Evolutionary conservation across 305 asterid genomes (phyloP).

Genomic region (Coffea humblotiana): DNA sequence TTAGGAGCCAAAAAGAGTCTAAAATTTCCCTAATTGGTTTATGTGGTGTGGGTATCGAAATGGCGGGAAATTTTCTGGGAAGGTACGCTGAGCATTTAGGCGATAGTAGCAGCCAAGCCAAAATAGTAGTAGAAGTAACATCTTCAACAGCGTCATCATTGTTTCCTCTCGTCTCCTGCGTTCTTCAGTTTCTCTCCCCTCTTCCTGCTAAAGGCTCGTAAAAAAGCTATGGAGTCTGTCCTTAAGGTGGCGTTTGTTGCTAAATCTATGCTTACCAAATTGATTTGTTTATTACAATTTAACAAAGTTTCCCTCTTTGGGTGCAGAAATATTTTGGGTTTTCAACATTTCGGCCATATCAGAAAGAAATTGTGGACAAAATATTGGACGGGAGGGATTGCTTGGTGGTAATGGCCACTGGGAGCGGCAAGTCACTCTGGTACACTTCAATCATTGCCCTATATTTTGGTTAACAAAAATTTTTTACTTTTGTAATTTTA

Average conservation of each 20-base stretch:
- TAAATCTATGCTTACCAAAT: background rate
- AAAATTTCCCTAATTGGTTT: background rate
- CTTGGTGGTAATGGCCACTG: constrained; percentile 92
- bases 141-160: background rate
- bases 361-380: constrained; percentile 68
- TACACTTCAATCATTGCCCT: constrained; percentile 25
- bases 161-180: no score
- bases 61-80: constrained; percentile 12
- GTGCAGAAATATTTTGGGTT: constrained; percentile 81
- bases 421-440: constrained; percentile 95
- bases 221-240: constrained; percentile 45
- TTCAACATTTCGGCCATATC: constrained; percentile 83
- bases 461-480: background rate
- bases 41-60: background rate
- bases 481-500: background rate
- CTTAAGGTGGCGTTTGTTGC: constrained; percentile 52
- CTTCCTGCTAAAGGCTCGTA: background rate
- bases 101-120: background rate
- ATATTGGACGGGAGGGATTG: constrained; percentile 74
- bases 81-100: background rate
- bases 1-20: no score
- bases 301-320: background rate
- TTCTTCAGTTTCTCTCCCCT: background rate
- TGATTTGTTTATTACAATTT: background rate
- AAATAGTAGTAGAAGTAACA: background rate